phyloP scores from a whole-genome alignment of 805 yeast species.

The Candida loeiensis region DNA sequence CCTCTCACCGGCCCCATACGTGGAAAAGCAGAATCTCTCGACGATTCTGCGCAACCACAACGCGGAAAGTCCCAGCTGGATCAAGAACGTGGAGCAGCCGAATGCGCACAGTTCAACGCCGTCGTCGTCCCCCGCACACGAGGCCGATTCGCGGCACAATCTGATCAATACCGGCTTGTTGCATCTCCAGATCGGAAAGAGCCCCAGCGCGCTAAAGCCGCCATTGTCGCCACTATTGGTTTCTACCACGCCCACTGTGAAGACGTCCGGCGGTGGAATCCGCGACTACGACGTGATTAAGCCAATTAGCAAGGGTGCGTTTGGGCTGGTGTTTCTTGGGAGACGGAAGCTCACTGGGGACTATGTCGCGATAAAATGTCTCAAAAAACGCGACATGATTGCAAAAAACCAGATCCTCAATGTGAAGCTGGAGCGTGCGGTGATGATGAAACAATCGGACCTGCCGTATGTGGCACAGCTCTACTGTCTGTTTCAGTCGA shows the following conservation, averaged over 20 bases:
- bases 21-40: constrained; percentile 51
- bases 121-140: not conserved
- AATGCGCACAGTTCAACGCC: constrained; percentile 4
- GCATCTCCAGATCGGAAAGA: constrained; percentile 5
- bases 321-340: constrained; percentile 90
- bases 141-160: not conserved
- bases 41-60: constrained; percentile 52
- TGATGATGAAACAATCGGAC: constrained; percentile 95
- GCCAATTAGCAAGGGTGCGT: constrained; percentile 96
- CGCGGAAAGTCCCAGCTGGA: constrained; percentile 8
- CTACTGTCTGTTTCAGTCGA: constrained; percentile 83
- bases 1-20: constrained; percentile 50
- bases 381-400: constrained; percentile 92
- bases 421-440: constrained; percentile 92
- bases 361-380: constrained; percentile 88
- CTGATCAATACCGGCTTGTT: constrained; percentile 13
- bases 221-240: constrained; percentile 80
- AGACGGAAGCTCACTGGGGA: constrained; percentile 85
- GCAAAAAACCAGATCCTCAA: constrained; percentile 95
- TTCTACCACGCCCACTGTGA: constrained; percentile 53
- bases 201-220: constrained; percentile 36
- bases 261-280: constrained; percentile 64
- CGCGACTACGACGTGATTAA: constrained; percentile 85
- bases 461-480: constrained; percentile 90
- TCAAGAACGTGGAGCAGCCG: constrained; percentile 2